Evolutionary conservation across 257 asterid genomes (phyloP), one percentile per base, ranked within the genome.

Genomic region (Primulina tabacum): DNA sequence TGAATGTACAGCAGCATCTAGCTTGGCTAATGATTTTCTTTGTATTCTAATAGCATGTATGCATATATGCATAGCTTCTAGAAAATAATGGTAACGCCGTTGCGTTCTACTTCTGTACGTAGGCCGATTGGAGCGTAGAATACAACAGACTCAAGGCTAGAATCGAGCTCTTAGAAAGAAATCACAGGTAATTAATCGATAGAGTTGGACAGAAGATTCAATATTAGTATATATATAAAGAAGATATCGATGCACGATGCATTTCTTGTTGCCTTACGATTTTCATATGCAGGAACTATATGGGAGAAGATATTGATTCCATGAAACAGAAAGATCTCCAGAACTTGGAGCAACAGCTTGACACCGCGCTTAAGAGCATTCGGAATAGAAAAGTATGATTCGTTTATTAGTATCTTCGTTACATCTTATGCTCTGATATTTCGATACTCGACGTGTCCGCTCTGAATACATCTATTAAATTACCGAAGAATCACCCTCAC

Each of bases 261-360:
- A 24, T 24, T 24, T 1, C 26, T 24, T 24, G 26, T 24, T 24
- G 26, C 26, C 26, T 24, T 24, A 24, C 1, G 26, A 24, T 8
- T 2, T 0, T 8, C 3, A 11, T 21, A 12, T 28, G 56, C 71
- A 84, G 88, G 80, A 79, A 79, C 35, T 79, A 79, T 60, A 84
- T 81, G 82, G 86, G 88, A 55, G 84, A 84, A 72, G 82, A 79
- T 72, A 84, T 84, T 47, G 84, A 79, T 37, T 21, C 82, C n/a
- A 32, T 81, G 81, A 77, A 59, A 75, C 72, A 57, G 29, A 81
- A 78, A 60, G 86, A 84, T 24, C 52, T 40, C 52, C 86, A 84
- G n/a, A 81, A 60, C 38, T 67, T 84, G 79, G 89, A 84, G 76
- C 86, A 79, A 37, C 84, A 81, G 65, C 84, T 84, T 65, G 89